Percentiles rank a stretch among this genome's conserved stretches.
phyloP scores from a whole-genome alignment of 345 rosid species.

The Boechera retrofracta region DNA sequence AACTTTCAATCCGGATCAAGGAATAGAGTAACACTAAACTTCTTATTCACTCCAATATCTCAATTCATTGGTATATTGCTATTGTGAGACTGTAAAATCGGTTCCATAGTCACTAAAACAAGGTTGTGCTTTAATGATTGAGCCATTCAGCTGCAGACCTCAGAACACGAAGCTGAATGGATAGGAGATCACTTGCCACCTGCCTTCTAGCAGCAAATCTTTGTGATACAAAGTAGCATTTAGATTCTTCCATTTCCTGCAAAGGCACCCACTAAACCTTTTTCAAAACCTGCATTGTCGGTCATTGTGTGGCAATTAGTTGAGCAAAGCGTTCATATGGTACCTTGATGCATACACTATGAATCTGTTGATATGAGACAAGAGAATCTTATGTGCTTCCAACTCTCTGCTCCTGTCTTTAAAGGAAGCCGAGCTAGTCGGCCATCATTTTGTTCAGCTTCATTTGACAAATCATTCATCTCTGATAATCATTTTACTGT shows the following conservation, averaged over 20 bases:
- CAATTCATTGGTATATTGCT: not conserved
- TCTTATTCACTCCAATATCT: conserved; percentile 2
- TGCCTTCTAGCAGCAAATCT: conserved; percentile 49
- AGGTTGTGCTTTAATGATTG: conserved; percentile 55
- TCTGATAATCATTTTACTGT: conserved; percentile 46
- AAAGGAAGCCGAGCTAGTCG: no score
- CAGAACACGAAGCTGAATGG: conserved; percentile 73
- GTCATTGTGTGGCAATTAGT: conserved; percentile 16
- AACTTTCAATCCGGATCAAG: not conserved
- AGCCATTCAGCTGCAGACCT: conserved; percentile 76
- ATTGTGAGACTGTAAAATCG: conserved; percentile 20
- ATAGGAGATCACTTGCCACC: conserved; percentile 73
- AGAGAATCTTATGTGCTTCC: no score
- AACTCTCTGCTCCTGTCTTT: no score
- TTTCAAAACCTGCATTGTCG: not conserved
- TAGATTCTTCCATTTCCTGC: conserved; percentile 54
- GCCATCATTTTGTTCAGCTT: no score
- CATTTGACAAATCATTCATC: conserved; percentile 35
- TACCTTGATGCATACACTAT: conserved; percentile 61
- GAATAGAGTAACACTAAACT: not conserved
- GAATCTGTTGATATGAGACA: no score
- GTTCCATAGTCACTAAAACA: conserved; percentile 17
- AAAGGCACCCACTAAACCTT: conserved; percentile 17
- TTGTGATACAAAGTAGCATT: conserved; percentile 26
- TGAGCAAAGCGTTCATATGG: conserved; percentile 11